These are phyloP conservation scores for Penicillium lividum DNA, from an alignment of 495 filamentous ascomycete genomes.

Conservation along the genomic window DNA sequence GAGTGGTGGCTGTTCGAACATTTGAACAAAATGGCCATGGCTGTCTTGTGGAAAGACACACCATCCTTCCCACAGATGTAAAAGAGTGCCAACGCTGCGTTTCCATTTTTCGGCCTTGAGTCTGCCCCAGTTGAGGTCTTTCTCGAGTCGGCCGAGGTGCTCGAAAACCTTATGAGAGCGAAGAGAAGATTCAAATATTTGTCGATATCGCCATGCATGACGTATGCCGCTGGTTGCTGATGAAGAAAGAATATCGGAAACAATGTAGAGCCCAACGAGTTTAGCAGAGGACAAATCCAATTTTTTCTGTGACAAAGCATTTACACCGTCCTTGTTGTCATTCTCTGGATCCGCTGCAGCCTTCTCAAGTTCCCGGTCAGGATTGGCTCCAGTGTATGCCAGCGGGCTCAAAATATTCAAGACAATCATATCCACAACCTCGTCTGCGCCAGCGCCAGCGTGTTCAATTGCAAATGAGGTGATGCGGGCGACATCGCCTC, in stretches of 20 bases:
- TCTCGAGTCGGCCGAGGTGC: slow-evolving; percentile 73
- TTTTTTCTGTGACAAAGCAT: slow-evolving; percentile 38
- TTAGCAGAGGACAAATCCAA: slow-evolving; percentile 72
- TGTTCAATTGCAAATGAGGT: slow-evolving; percentile 90
- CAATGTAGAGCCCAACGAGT: slow-evolving; percentile 79
- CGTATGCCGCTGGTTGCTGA: slow-evolving; percentile 80
- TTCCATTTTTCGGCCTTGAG: slow-evolving; percentile 90
- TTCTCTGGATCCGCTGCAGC: slow-evolving; percentile 18
- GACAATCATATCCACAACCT: slow-evolving; percentile 85
- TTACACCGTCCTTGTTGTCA: slow-evolving; percentile 15
- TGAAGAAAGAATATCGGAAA: slow-evolving; percentile 86
- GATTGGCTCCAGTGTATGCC: slow-evolving; percentile 60
- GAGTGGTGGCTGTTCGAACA: slow-evolving; percentile 74
- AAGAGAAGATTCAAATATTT: slow-evolving; percentile 78
- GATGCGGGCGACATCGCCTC: slow-evolving; percentile 83
- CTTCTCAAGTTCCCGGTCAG: slow-evolving; percentile 48
- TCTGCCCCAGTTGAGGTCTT: slow-evolving; percentile 77
- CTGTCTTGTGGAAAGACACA: slow-evolving; percentile 78
- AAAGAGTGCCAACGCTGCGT: slow-evolving; percentile 68
- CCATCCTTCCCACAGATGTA: slow-evolving; percentile 87
- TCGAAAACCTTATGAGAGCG: slow-evolving; percentile 74
- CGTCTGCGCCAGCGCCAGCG: slow-evolving; percentile 75
- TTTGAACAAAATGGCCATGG: slow-evolving; percentile 69
- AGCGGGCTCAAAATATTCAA: slow-evolving; percentile 76
- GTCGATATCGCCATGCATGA: slow-evolving; percentile 88